Evolutionary conservation across 1,284 basidiomycete genomes (phyloP), one percentile per base, ranked within the genome.

Genomic region (Naganishia sp.): DNA sequence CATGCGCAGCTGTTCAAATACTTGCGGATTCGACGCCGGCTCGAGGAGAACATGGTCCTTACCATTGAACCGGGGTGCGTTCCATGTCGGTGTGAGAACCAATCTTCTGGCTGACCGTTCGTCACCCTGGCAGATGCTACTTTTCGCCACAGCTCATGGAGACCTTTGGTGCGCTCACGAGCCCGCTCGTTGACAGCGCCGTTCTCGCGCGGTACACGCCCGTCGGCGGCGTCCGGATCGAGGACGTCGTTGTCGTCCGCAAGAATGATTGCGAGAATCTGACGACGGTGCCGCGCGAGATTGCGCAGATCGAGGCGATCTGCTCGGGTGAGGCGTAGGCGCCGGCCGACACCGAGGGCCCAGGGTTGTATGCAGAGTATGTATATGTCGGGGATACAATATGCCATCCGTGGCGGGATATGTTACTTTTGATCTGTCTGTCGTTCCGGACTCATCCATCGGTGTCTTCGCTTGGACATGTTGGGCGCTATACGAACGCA

Each of bases 141-240:
- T 92, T 92, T 81, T 87, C 88, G 3, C 87, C 88, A 1, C 87
- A 90, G 71, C 82, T 92, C 25, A 82, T 94, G 45, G 84, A 86
- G 2, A 81, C 86, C n/a, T 82, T 89, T 52, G 76, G 75, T 5
- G 76, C 77, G 4, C 76, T 75, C 74, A 81, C 85, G 66, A 90
- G 88, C 7, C 83, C 83, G 66, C 85, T 87, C 71, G 86, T 95
- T 69, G 82, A 94, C 73, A 83, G 86, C 16, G 86, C 85, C 2
- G 84, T 89, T 13, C 81, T 95, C 66, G 84, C 85, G 75, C 81
- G 80, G 70, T 94, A 92, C 73, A 87, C 90, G 73, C 79, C 80
- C 50, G 88, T 94, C 25, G 93, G 92, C 18, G 93, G 92, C 0
- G 89, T 96, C 1, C 81, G 92, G 55, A 93, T 95, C 69, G 92